These are phyloP conservation scores for Termitomyces sp. DNA, from an alignment of 768 basidiomycete species.

Conservation along the genomic window DNA sequence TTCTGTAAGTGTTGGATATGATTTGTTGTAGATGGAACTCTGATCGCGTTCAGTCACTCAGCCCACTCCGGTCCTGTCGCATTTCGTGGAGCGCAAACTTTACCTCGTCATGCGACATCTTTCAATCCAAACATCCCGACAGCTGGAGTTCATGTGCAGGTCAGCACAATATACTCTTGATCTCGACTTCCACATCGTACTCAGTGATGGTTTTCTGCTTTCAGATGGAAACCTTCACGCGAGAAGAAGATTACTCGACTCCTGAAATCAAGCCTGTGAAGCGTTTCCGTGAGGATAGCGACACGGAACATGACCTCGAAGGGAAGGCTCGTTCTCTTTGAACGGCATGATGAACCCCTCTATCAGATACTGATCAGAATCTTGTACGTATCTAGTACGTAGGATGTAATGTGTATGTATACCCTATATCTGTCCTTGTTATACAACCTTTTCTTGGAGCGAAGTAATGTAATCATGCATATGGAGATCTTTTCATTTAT, in stretches of 20 bases:
- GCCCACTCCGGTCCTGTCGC: slow-evolving; percentile 22
- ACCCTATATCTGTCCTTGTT: background rate
- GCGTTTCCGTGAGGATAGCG: slow-evolving; percentile 11
- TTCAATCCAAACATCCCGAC: slow-evolving; percentile 15
- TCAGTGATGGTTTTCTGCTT: background rate
- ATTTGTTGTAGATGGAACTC: background rate
- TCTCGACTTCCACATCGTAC: background rate
- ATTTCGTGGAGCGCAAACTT: slow-evolving; percentile 20
- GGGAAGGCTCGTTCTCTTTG: slow-evolving; percentile 14
- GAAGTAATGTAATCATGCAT: background rate
- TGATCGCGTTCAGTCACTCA: slow-evolving; percentile 19
- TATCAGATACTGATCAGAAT: background rate
- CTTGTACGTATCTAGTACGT: background rate
- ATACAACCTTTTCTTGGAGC: background rate
- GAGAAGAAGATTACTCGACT: slow-evolving; percentile 22
- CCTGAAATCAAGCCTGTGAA: slow-evolving; percentile 1
- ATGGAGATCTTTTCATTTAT: background rate
- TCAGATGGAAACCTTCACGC: slow-evolving; percentile 50
- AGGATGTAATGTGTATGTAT: background rate
- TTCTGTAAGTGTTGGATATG: slow-evolving; percentile 34
- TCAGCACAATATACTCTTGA: slow-evolving; percentile 14
- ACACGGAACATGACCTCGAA: slow-evolving; percentile 18
- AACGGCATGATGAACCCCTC: background rate
- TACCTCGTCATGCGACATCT: slow-evolving; percentile 20
- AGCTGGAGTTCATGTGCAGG: slow-evolving; percentile 46